These are phyloP conservation scores for Helianthus annuus DNA, from an alignment of 129 eudicot species.

Conservation along the genomic window DNA sequence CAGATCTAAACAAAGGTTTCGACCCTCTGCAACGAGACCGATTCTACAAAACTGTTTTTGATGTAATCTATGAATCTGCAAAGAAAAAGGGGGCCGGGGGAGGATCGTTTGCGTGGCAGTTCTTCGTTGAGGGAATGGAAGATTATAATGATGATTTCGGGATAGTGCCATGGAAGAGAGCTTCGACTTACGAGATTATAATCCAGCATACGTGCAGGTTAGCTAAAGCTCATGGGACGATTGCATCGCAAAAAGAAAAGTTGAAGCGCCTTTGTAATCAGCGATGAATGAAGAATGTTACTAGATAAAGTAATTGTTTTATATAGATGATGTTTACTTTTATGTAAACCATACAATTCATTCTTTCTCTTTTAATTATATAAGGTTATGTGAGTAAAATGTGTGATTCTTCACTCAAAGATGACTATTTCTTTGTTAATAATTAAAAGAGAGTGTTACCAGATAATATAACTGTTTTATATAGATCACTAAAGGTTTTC, in stretches of 20 bases:
- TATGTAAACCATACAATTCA: not conserved
- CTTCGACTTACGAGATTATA: constrained; percentile 54
- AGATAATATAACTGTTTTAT: too few relatives aligned
- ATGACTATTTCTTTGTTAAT: too few relatives aligned
- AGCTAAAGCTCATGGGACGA: constrained; percentile 50
- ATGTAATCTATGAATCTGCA: constrained; percentile 56
- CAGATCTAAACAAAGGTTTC: constrained; percentile 57
- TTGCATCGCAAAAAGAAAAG: constrained; percentile 43
- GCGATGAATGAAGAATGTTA: constrained; percentile 6
- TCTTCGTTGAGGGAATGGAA: constrained; percentile 61
- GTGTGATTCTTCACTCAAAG: too few relatives aligned
- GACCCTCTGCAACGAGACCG: constrained; percentile 50
- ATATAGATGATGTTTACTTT: constrained; percentile 18
- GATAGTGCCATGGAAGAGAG: constrained; percentile 74
- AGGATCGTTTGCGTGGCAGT: constrained; percentile 75
- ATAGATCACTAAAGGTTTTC: too few relatives aligned
- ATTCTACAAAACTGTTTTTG: constrained; percentile 45
- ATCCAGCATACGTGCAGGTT: constrained; percentile 62
- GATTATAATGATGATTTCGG: constrained; percentile 67
- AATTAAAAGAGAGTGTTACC: too few relatives aligned
- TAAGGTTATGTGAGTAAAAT: too few relatives aligned
- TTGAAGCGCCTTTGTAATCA: constrained; percentile 50
- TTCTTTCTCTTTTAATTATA: too few relatives aligned
- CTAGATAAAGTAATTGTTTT: too few relatives aligned
- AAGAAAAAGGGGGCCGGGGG: constrained; percentile 58